phyloP scores from a whole-genome alignment of 805 yeast genomes.

The Clavispora phyllophila region DNA sequence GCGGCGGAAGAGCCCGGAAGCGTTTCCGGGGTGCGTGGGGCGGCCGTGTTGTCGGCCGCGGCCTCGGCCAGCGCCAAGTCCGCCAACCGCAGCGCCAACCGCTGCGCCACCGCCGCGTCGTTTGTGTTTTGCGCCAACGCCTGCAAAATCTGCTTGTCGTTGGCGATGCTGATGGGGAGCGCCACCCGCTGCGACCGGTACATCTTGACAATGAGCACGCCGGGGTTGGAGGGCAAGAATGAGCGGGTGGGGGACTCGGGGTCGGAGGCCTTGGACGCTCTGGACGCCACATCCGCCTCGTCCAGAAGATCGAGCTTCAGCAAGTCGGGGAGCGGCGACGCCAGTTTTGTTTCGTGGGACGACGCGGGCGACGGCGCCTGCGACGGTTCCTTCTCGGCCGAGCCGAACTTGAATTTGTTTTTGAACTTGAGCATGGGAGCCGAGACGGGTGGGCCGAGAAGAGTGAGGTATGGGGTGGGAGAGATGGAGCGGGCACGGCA shows the following conservation, averaged over 20 bases:
- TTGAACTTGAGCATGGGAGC: slow-evolving; percentile 26
- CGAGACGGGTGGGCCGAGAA: slow-evolving; percentile 5
- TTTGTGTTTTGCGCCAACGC: slow-evolving; percentile 56
- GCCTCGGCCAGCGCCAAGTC: slow-evolving; percentile 8
- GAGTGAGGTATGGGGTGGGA: slow-evolving; percentile 2
- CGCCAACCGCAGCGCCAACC: slow-evolving; percentile 9
- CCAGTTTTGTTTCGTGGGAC: slow-evolving; percentile 21
- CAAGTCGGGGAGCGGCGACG: slow-evolving; percentile 7
- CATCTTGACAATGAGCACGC: slow-evolving; percentile 71
- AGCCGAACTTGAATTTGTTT: slow-evolving; percentile 25
- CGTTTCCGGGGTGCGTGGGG: slow-evolving; percentile 18
- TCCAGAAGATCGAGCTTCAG: slow-evolving; percentile 14
- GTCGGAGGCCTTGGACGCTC: slow-evolving; percentile 4
- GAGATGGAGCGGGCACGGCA: neutral
- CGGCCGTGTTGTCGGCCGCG: neutral
- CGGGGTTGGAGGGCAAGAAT: slow-evolving; percentile 41
- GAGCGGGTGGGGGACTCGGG: slow-evolving; percentile 7
- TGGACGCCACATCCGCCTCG: neutral
- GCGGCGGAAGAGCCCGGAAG: slow-evolving; percentile 31
- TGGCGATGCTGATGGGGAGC: slow-evolving; percentile 66
- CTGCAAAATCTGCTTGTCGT: slow-evolving; percentile 58
- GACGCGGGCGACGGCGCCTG: slow-evolving; percentile 14
- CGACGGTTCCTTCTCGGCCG: slow-evolving; percentile 14
- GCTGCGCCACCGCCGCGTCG: slow-evolving; percentile 18
- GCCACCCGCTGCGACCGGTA: slow-evolving; percentile 63